Conservation (phyloP, 805 yeast genomes). For the Blastobotrys muscicola region DNA sequence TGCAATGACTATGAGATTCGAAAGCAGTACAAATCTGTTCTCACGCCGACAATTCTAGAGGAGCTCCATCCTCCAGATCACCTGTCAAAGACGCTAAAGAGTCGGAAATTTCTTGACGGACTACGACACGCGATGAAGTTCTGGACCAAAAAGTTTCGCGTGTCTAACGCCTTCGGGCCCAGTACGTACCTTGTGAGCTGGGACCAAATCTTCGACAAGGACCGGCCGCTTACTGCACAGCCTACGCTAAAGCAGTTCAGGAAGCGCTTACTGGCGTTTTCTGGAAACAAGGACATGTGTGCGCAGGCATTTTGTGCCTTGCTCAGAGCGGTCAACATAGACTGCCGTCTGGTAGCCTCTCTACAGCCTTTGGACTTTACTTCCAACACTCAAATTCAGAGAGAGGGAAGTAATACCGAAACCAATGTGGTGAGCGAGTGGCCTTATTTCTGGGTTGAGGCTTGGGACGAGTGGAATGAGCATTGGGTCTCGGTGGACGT, state of each 20-base stretch:
- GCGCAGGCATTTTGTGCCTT: constrained; percentile 84
- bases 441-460: constrained; percentile 91
- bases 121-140: constrained; percentile 53
- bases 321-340: constrained; percentile 58
- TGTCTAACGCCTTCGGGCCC: constrained; percentile 24
- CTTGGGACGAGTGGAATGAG: constrained; percentile 66
- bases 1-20: constrained; percentile 42
- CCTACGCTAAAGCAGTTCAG: constrained; percentile 37
- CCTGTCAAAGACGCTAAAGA: constrained; percentile 38
- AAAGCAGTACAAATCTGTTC: constrained; percentile 31
- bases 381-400: constrained; percentile 12
- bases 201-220: constrained; percentile 34
- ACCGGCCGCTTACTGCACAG: constrained; percentile 12
- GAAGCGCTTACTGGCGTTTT: constrained; percentile 33
- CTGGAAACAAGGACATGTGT: constrained; percentile 69
- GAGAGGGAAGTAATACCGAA: neutral
- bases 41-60: constrained; percentile 39
- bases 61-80: constrained; percentile 42
- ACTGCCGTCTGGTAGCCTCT: constrained; percentile 70
- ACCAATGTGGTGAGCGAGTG: constrained; percentile 21
- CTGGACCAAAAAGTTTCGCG: constrained; percentile 50
- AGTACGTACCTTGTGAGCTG: constrained; percentile 33
- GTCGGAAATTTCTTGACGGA: constrained; percentile 69
- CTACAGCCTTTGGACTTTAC: constrained; percentile 88
- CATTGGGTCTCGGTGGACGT: constrained; percentile 89